phyloP scores from a whole-genome alignment of 805 yeast species.

The Yamadazyma tumulicola region DNA sequence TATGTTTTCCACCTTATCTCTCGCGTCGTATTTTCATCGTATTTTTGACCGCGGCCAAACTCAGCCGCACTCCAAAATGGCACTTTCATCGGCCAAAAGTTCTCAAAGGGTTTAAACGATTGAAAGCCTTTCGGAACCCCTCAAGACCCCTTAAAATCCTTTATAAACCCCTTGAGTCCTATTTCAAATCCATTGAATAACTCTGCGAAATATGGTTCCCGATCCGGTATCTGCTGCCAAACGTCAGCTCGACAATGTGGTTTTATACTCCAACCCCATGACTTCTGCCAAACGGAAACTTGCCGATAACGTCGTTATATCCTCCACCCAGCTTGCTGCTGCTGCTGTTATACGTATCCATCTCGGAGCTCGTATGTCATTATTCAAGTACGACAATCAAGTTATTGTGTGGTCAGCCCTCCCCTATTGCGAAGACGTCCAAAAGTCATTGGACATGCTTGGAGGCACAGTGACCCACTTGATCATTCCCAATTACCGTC shows the following conservation, averaged over 20 bases:
- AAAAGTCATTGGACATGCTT: slow-evolving; percentile 30
- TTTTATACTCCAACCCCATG: slow-evolving; percentile 17
- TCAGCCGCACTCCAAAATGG: neutral
- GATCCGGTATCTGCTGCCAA: no score
- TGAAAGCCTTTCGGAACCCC: no score
- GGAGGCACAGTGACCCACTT: slow-evolving; percentile 42
- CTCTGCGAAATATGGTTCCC: no score
- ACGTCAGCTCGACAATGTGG: no score
- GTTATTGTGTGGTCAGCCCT: slow-evolving; percentile 52
- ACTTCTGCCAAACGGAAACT: slow-evolving; percentile 24
- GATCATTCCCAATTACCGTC: slow-evolving; percentile 60
- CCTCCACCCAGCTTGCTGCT: slow-evolving; percentile 30
- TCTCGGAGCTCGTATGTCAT: slow-evolving; percentile 41
- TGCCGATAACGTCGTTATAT: slow-evolving; percentile 29
- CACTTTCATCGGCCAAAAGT: neutral
- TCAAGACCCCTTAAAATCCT: no score
- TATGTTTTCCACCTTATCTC: no score
- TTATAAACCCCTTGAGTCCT: no score
- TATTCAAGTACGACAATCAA: slow-evolving; percentile 24
- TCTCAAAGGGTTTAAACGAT: no score
- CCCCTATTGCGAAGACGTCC: slow-evolving; percentile 47
- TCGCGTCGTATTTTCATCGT: no score
- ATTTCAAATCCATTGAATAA: no score
- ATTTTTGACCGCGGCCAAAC: no score
- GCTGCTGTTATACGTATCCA: slow-evolving; percentile 19